These are phyloP conservation scores for Discostella stelligera DNA, from an alignment of 352 stramenopile species.

Conservation along the genomic window DNA sequence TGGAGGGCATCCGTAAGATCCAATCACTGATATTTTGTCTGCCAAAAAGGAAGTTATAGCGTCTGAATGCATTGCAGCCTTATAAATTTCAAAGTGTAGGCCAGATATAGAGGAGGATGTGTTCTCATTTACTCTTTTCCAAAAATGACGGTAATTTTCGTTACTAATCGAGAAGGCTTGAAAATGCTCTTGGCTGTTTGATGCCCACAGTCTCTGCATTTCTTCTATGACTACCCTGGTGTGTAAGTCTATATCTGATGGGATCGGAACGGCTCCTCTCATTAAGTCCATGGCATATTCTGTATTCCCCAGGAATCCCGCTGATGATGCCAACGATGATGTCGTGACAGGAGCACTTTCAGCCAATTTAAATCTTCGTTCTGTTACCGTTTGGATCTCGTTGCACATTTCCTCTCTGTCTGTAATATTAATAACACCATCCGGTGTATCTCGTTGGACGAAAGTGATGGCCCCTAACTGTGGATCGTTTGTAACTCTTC, in stretches of 20 bases:
- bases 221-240: constrained; percentile 12
- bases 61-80: too few relatives aligned
- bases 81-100: constrained; percentile 17
- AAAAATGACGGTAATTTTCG: constrained; percentile 18
- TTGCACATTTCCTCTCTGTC: not conserved
- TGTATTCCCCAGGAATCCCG: constrained; percentile 15
- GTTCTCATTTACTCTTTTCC: constrained; percentile 1
- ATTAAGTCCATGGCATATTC: constrained; percentile 6
- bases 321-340: not conserved
- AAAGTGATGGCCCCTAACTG: not conserved
- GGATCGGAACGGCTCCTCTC: not conserved
- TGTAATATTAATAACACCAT: not conserved
- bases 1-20: too few relatives aligned
- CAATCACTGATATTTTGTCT: too few relatives aligned
- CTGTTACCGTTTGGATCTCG: constrained; percentile 10
- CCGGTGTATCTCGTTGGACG: not conserved
- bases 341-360: constrained; percentile 11
- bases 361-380: constrained; percentile 5
- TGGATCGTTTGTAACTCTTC: not conserved
- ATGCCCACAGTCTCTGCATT: constrained; percentile 3
- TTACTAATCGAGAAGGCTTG: not conserved
- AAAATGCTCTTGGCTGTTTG: not conserved
- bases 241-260: constrained; percentile 1
- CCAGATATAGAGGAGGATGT: constrained; percentile 20
- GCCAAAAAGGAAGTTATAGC: too few relatives aligned